Percentiles rank a stretch among this genome's conserved stretches.
Conservation (phyloP, 495 filamentous ascomycete genomes). For the Tuber umbilicatum region DNA sequence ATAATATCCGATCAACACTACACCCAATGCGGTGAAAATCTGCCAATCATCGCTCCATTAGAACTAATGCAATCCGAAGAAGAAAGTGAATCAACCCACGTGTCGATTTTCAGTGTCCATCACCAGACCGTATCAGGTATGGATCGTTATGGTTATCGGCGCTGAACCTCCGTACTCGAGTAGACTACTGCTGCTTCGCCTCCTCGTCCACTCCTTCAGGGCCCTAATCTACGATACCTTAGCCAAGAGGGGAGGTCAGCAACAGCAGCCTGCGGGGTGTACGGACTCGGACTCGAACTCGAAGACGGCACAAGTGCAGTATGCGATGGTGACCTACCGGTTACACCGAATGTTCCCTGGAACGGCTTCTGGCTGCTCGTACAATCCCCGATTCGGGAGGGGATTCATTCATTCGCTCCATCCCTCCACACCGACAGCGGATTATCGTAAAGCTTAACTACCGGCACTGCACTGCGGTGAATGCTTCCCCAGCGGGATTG, state of each 20-base stretch:
- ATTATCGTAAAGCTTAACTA: background rate
- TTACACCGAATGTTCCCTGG: background rate
- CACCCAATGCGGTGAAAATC: background rate
- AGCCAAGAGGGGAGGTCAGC: background rate
- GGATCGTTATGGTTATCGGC: background rate
- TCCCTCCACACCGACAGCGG: background rate
- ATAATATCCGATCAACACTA: background rate
- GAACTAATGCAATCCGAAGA: background rate
- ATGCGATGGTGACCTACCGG: background rate
- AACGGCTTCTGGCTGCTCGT: background rate
- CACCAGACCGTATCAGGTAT: background rate
- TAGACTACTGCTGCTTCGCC: too few relatives aligned
- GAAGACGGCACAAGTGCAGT: background rate
- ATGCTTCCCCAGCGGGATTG: background rate
- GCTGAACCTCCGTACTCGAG: too few relatives aligned
- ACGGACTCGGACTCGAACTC: too few relatives aligned
- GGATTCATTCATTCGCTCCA: background rate
- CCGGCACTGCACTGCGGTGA: background rate
- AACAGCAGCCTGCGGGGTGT: too few relatives aligned
- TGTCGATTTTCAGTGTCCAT: background rate
- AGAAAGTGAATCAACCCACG: background rate
- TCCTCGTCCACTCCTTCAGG: too few relatives aligned
- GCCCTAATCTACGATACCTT: too few relatives aligned
- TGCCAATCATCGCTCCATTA: background rate
- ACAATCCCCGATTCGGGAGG: background rate